Conservation (phyloP, 371 early-diverging fungal genomes). For the Syncephalis plumigaleata region DNA sequence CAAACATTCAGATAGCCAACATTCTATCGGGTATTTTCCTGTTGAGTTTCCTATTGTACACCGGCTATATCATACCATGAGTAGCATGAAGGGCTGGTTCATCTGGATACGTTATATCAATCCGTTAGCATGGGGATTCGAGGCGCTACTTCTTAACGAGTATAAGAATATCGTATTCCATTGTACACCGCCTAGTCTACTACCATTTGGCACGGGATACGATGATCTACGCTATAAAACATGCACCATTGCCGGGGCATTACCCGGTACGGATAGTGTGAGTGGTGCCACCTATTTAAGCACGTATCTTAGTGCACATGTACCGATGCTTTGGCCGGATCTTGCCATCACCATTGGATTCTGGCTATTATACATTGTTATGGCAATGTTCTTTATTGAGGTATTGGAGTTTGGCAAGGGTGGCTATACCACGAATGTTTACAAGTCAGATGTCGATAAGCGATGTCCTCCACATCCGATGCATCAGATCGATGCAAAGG, state of each 20-base stretch:
- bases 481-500: too few species aligned
- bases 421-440: constrained; percentile 33
- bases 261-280: constrained; percentile 21
- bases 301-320: constrained; percentile 18
- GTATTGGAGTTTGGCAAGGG: constrained; percentile 27
- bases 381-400: constrained; percentile 33
- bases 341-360: constrained; percentile 33
- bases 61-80: constrained; percentile 44
- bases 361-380: constrained; percentile 27
- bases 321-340: constrained; percentile 32
- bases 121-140: constrained; percentile 44
- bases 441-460: constrained; percentile 25
- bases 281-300: constrained; percentile 29
- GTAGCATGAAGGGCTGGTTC: constrained; percentile 48
- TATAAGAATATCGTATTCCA: constrained; percentile 18
- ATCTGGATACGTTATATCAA: constrained; percentile 53
- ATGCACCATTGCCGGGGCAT: constrained; percentile 28
- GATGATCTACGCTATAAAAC: constrained; percentile 23
- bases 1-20: constrained; percentile 34
- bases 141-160: constrained; percentile 47
- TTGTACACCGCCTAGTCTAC: constrained; percentile 17
- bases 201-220: constrained; percentile 21
- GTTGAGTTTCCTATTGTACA: constrained; percentile 28
- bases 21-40: constrained; percentile 30
- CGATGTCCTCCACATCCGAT: too few species aligned